Conservation (phyloP, 2,329 filamentous ascomycete species). For the Gliomastix tumulicola region DNA sequence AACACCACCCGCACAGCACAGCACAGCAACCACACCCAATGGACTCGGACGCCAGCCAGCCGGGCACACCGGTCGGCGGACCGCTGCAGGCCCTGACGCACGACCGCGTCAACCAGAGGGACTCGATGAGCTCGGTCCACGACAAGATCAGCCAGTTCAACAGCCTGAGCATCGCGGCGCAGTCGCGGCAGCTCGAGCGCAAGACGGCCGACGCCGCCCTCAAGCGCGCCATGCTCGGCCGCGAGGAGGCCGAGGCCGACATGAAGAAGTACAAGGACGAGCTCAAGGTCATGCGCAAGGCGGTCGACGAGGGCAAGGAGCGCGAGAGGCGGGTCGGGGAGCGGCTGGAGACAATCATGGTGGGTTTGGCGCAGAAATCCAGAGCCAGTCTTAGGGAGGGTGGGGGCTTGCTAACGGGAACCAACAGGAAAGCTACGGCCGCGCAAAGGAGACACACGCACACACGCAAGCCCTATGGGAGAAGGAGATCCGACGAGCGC, state of each 20-base stretch:
- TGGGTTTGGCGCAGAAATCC: too few relatives aligned
- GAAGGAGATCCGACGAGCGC: slow-evolving; percentile 62
- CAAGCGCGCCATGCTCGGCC: slow-evolving; percentile 58
- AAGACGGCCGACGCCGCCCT: slow-evolving; percentile 60
- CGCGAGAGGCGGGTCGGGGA: slow-evolving; percentile 61
- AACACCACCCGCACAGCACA: too few relatives aligned
- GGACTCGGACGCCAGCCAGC: slow-evolving; percentile 38
- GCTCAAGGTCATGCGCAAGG: slow-evolving; percentile 42
- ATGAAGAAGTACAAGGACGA: slow-evolving; percentile 59
- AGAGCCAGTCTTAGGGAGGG: too few relatives aligned
- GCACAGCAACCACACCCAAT: too few relatives aligned
- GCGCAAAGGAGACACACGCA: slow-evolving; percentile 61
- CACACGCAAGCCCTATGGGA: slow-evolving; percentile 64
- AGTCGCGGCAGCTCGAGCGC: slow-evolving; percentile 55
- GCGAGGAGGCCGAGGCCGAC: slow-evolving; percentile 67
- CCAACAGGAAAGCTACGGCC: slow-evolving; percentile 59
- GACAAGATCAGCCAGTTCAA: slow-evolving; percentile 70
- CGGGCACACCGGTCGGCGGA: slow-evolving; percentile 43
- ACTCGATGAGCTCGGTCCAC: slow-evolving; percentile 52
- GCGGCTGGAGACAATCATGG: slow-evolving; percentile 62
- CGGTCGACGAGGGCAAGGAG: slow-evolving; percentile 58
- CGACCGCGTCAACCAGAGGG: slow-evolving; percentile 52
- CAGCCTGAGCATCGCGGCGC: slow-evolving; percentile 53
- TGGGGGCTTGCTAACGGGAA: too few relatives aligned
- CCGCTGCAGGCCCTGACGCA: slow-evolving; percentile 56